phyloP scores from a whole-genome alignment of 75 land plant species.

The Picea glauca region DNA sequence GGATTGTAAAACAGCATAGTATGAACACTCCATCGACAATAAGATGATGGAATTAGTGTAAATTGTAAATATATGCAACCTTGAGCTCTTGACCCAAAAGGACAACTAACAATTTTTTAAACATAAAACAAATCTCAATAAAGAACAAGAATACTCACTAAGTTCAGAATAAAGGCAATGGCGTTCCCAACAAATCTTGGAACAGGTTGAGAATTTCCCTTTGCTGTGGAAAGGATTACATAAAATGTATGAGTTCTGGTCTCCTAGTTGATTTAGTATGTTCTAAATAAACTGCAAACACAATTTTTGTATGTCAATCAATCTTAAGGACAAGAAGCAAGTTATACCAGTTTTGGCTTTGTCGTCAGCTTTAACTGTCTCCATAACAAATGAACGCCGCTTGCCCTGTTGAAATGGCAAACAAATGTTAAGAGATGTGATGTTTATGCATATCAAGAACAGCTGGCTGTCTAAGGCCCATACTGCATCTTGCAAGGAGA shows the following conservation, averaged over 20 bases:
- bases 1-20: too few species aligned
- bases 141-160: conserved; percentile 43
- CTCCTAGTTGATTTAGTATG: too few species aligned
- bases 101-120: background rate
- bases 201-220: conserved; percentile 71
- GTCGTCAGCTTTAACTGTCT: conserved; percentile 98
- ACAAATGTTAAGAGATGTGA: background rate
- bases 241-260: too few species aligned
- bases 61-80: too few species aligned
- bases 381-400: conserved; percentile 86
- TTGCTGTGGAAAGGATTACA: conserved; percentile 38
- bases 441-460: background rate
- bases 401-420: conserved; percentile 56
- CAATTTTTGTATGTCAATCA: background rate
- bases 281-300: background rate
- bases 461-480: background rate
- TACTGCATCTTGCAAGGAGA: background rate
- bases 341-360: conserved; percentile 80
- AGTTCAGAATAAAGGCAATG: conserved; percentile 86
- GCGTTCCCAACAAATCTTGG: conserved; percentile 88
- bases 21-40: too few species aligned
- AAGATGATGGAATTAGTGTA: too few species aligned
- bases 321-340: background rate
- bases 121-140: too few species aligned
- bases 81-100: background rate